Percentiles rank a stretch among this genome's conserved stretches.
These are phyloP conservation scores for Rhododendron simsii DNA, from an alignment of 148 eudicot genomes.

Conservation along the genomic window DNA sequence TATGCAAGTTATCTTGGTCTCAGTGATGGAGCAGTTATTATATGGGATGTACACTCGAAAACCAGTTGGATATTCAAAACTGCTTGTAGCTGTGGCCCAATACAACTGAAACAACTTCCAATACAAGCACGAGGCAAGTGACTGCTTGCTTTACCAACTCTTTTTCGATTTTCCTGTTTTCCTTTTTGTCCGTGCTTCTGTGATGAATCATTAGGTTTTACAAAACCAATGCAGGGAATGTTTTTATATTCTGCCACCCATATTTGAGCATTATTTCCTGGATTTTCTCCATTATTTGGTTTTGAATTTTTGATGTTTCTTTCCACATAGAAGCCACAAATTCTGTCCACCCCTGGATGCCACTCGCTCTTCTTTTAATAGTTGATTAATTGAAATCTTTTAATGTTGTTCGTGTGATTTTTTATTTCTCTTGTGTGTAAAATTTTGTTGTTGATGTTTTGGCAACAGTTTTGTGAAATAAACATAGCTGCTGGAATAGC, in stretches of 20 bases:
- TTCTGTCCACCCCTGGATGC: too few species aligned
- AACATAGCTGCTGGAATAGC: not conserved
- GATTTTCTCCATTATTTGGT: not conserved
- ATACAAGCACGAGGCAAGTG: slow-evolving; percentile 5
- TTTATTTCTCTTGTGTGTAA: not conserved
- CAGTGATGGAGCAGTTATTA: not conserved
- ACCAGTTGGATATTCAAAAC: not conserved
- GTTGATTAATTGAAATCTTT: not conserved
- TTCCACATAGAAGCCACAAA: not conserved
- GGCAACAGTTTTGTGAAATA: not conserved
- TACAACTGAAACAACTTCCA: not conserved
- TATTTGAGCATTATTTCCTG: not conserved
- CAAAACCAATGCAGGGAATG: not conserved
- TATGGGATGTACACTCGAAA: not conserved
- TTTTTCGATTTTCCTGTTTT: not conserved
- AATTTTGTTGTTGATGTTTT: not conserved
- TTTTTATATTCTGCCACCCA: not conserved
- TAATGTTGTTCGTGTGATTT: not conserved
- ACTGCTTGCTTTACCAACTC: not conserved
- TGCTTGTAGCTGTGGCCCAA: not conserved
- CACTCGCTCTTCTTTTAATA: not conserved
- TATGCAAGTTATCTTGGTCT: not conserved
- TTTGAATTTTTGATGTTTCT: not conserved
- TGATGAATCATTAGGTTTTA: not conserved
- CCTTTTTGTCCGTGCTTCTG: not conserved